Conservation (phyloP, 2,329 filamentous ascomycete genomes). For the Pseudocercospora fijiensis region DNA sequence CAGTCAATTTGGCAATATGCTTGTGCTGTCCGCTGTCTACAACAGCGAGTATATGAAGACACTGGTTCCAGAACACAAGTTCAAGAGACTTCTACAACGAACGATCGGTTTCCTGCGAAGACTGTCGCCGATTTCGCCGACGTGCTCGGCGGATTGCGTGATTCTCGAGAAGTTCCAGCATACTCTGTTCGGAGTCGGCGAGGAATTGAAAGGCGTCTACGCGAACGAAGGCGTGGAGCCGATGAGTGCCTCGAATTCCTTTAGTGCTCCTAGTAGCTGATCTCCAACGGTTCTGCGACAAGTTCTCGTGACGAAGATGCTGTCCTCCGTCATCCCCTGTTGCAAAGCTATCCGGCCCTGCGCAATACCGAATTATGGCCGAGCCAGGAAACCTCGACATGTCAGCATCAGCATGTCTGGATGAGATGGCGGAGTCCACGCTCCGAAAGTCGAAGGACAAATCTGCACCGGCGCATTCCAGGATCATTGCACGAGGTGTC, state of each 20-base stretch:
- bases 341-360: background rate
- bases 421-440: background rate
- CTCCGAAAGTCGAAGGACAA: background rate
- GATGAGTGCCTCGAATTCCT: constrained; percentile 30
- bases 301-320: background rate
- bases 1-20: constrained; percentile 94
- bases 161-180: constrained; percentile 62
- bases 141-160: constrained; percentile 68
- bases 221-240: constrained; percentile 28
- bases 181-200: constrained; percentile 33
- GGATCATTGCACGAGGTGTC: background rate
- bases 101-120: constrained; percentile 76
- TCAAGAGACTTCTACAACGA: constrained; percentile 63
- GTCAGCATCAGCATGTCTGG: background rate
- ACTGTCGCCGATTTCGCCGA: constrained; percentile 70
- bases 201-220: constrained; percentile 28
- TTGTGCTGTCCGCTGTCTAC: constrained; percentile 83
- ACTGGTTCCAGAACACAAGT: constrained; percentile 56
- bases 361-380: background rate
- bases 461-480: background rate
- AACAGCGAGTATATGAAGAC: constrained; percentile 55
- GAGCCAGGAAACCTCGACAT: background rate
- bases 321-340: background rate
- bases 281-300: background rate
- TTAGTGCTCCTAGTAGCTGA: constrained; percentile 16